A percentile compares a stretch with the other conserved stretches of the same genome.
Conservation (phyloP, 2,329 filamentous ascomycete genomes). For the Pseudocercospora musae region DNA sequence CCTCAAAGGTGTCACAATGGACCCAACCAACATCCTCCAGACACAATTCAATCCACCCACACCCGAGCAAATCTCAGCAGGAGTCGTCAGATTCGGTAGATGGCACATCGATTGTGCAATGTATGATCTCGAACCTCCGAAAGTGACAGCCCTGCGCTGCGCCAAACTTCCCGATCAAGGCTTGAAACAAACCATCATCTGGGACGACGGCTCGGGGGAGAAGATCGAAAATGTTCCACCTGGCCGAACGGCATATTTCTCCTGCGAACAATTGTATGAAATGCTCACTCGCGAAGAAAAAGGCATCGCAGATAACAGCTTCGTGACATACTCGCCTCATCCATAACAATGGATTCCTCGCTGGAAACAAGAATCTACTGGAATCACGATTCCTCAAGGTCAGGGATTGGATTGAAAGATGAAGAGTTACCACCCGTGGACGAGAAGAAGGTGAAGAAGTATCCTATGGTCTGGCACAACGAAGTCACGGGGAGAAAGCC, state of each 20-base stretch:
- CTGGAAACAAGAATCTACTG: neutral
- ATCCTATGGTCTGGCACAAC: slow-evolving; percentile 5
- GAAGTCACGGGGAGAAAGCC: neutral
- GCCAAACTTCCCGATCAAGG: neutral
- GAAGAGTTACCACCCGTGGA: neutral
- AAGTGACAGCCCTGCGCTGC: neutral
- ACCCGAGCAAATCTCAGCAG: neutral
- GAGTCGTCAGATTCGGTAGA: neutral
- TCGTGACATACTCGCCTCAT: neutral
- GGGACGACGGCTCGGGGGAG: neutral
- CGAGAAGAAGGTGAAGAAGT: neutral
- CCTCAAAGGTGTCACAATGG: slow-evolving; percentile 1
- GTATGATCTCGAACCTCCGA: slow-evolving; percentile 4
- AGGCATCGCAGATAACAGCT: neutral
- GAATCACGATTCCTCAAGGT: slow-evolving; percentile 1
- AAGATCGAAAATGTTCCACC: neutral
- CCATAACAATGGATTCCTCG: neutral
- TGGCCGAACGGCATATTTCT: neutral
- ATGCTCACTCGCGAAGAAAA: neutral
- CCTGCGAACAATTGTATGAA: neutral
- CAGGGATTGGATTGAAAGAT: neutral
- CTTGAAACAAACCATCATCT: neutral
- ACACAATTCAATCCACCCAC: neutral
- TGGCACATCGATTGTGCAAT: slow-evolving; percentile 6
- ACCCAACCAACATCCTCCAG: slow-evolving; percentile 1